Base-by-base conservation (phyloP, 2,329 filamentous ascomycete species). In the Pseudogymnoascus sp. region DNA sequence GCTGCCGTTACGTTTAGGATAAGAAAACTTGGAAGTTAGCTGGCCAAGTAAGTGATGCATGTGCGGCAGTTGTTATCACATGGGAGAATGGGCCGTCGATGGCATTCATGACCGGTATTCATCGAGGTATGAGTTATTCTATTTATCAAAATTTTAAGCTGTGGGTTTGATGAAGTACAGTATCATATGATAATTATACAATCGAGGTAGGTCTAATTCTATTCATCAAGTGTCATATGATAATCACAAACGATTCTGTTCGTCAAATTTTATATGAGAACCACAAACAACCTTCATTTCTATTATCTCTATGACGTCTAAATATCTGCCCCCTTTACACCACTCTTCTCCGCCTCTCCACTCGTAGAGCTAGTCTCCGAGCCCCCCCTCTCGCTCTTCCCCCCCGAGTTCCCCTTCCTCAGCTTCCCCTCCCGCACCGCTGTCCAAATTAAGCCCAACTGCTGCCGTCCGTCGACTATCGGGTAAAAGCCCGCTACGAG, bases 401-500 rank as follows among this genome's bases (percentile, higher is more conserved):
- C 28, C 12, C 50, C 50, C 28, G 4, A 12, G n/a, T 6, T 18
- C 28, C 50, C 50, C 50, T 18, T 56, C 10, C 50, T 56, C 25
- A 56, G 12, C 28, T 34, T 56, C 11, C 50, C 50, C n/a, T 56
- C 50, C 50, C 50, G 25, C 10, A 56, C 50, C 10, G 50, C 50
- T 4, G 25, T 34, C 50, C 50, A 56, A 18, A 56, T 56, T 2
- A 11, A 5, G 4, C 50, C 4, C n/a, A 56, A 8, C 28, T 56
- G 50, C 1, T 34, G 14, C n/a, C 50, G 50, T 14, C 50, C 50
- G 11, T 56, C 28, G 10, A 34, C 5, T 18, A 83, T 73, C 0
- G 81, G 81, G 63, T 78, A 83, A 56, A 83, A 78, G 0, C 77
- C 79, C 0, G 78, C 77, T 12, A 82, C 70, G 0, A 83, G 70